Percentiles rank a stretch among this genome's conserved stretches.
These are phyloP conservation scores for Aspergillus niger DNA, from an alignment of 2,329 filamentous ascomycete species.

Conservation along the genomic window DNA sequence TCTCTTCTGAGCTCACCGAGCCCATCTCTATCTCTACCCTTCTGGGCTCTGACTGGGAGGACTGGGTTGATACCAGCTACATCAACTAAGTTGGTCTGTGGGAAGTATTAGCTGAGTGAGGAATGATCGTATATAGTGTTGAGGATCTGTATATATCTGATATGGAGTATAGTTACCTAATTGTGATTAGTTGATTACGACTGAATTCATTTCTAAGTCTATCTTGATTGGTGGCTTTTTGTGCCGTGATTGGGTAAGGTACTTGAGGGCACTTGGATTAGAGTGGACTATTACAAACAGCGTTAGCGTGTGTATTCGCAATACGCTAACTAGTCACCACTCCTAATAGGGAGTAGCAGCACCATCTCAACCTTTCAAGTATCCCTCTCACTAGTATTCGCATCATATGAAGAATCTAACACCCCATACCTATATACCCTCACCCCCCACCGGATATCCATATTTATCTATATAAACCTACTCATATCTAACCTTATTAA, in stretches of 20 bases:
- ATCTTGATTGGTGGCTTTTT: too few relatives aligned
- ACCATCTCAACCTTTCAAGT: neutral
- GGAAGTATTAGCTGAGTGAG: too few relatives aligned
- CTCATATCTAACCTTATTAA: constrained; percentile 44
- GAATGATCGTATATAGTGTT: neutral
- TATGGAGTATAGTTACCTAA: neutral
- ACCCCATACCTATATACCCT: too few relatives aligned
- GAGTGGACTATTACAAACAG: too few relatives aligned
- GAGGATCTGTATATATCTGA: neutral
- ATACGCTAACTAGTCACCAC: too few relatives aligned
- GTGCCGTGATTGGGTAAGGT: too few relatives aligned
- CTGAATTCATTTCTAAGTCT: too few relatives aligned
- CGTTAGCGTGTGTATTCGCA: too few relatives aligned
- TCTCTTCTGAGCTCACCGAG: constrained; percentile 44
- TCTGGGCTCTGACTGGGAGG: constrained; percentile 47
- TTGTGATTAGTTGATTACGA: too few relatives aligned
- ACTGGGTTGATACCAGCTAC: constrained; percentile 50
- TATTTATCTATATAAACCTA: neutral
- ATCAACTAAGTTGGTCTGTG: constrained; percentile 16
- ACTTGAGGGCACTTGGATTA: too few relatives aligned
- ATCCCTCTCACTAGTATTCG: neutral
- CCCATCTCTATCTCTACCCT: constrained; percentile 49
- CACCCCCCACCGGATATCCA: too few relatives aligned
- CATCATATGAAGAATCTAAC: neutral
- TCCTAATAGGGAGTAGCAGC: too few relatives aligned